Base-by-base conservation (phyloP, 805 yeast genomes). In the Metschnikowia sp. region DNA sequence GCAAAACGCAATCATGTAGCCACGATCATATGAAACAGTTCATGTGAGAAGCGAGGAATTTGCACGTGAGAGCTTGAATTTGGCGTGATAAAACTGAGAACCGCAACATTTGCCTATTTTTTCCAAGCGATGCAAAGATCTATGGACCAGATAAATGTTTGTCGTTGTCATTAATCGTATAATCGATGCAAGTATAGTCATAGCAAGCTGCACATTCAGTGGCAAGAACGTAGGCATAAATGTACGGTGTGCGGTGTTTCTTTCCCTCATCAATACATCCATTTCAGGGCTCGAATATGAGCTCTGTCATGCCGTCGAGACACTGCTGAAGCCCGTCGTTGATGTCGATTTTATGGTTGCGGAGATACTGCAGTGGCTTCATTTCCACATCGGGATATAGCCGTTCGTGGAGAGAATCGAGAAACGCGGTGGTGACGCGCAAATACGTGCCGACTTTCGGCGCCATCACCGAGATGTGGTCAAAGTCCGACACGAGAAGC, bases 361-460 rank as follows among this genome's bases (percentile, higher is more conserved):
- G 54, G 29, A 66, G 53, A 44, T 66, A 68, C 34, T 47, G 53
- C 41, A 67, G 66, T 5, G 74, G 72, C 32, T 55, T 57, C 43
- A 50, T 45, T 42, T 15, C 48, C 50, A 36, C 56, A 50, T 22
- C 40, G 7, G 41, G 45, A 42, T 69, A 71, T 8, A 70, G 39
- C 12, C 28, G 30, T 5, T 45, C 55, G 48, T 72, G 76, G 13
- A 70, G 40, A 7, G 54, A 40, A 54, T 71, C 74, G 42, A 72
- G 50, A 45, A 72, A 72, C 13, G 47, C 39, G 29, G 54, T 46
- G 3, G 67, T 49, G 15, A 62, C 29, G 28, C 58, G 51, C 33
- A 70, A 45, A 49, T 59, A 66, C 15, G 54, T 54, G 4, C 69
- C 69, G 36, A 63, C 57, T 45, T 61, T 61, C 29, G 56, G 57